These are phyloP conservation scores for Ustilago trichophora DNA, from an alignment of 1,284 basidiomycete species.

Conservation along the genomic window DNA sequence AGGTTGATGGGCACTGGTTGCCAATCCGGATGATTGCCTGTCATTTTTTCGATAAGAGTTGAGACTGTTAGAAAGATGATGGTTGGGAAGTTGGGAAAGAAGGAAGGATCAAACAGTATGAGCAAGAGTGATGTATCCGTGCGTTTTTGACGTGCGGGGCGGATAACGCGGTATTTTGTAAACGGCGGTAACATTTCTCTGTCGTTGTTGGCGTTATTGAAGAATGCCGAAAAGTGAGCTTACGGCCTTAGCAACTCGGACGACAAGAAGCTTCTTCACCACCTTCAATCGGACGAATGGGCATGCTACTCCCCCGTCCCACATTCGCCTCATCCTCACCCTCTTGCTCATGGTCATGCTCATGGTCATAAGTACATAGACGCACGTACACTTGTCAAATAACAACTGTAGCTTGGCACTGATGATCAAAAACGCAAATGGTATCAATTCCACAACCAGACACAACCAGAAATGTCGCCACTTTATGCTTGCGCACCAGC, in stretches of 20 bases:
- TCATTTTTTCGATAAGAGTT: too few species aligned
- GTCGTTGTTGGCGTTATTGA: too few species aligned
- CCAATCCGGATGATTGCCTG: slow-evolving; percentile 1
- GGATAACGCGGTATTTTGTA: slow-evolving; percentile 8
- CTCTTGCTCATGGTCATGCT: too few species aligned
- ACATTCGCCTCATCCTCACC: background rate
- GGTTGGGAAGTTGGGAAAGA: too few species aligned
- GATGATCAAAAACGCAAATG: too few species aligned
- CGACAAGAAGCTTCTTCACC: background rate
- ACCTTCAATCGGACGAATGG: background rate
- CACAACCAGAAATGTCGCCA: too few species aligned
- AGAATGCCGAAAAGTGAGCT: too few species aligned
- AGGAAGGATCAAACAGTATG: background rate
- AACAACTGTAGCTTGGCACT: too few species aligned
- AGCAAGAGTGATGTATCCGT: background rate
- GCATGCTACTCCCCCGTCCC: background rate
- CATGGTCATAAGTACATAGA: too few species aligned
- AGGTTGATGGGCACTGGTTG: slow-evolving; percentile 12
- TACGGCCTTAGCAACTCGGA: too few species aligned
- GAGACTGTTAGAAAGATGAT: background rate
- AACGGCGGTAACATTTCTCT: background rate
- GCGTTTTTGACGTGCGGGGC: background rate
- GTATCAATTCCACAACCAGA: too few species aligned
- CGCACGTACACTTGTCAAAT: too few species aligned
- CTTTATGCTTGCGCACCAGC: slow-evolving; percentile 13